A percentile compares a stretch with the other conserved stretches of the same genome.
Evolutionary conservation across 164 flowering plant species (phyloP).

Genomic region (Echeveria elegans): DNA sequence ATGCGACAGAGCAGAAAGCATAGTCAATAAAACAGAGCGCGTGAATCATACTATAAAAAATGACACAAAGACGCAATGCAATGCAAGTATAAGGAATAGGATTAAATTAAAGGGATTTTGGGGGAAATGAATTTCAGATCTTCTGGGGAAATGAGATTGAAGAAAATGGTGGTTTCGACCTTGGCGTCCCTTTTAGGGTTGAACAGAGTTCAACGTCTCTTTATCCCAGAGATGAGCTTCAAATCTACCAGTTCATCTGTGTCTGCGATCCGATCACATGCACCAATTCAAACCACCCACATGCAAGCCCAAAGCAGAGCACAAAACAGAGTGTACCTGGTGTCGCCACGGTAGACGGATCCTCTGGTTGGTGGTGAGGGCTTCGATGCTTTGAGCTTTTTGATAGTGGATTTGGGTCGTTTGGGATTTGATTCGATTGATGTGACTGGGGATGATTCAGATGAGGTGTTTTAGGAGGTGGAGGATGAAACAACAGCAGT

Average conservation of each 20-base stretch:
- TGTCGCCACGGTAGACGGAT: slow-evolving; percentile 6
- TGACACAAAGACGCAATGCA: not conserved
- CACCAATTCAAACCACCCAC: not conserved
- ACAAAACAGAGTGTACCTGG: slow-evolving; percentile 6
- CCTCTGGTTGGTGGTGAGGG: not conserved
- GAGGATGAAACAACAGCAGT: not conserved
- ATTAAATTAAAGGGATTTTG: not conserved
- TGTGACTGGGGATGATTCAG: not conserved
- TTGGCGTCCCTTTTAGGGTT: slow-evolving; percentile 15
- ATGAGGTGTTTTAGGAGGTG: not conserved
- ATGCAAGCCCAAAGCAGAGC: not conserved
- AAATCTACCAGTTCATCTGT: slow-evolving; percentile 17
- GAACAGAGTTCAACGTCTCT: slow-evolving; percentile 10
- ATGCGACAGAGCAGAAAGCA: not conserved
- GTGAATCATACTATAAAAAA: not conserved
- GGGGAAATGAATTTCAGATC: not conserved
- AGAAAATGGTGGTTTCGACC: slow-evolving; percentile 8
- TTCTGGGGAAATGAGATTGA: not conserved
- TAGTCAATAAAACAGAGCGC: not conserved
- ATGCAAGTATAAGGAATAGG: not conserved
- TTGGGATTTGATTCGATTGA: not conserved
- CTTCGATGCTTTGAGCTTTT: not conserved
- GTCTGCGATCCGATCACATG: slow-evolving; percentile 11
- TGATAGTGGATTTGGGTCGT: not conserved
- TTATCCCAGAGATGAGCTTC: slow-evolving; percentile 20